These are phyloP conservation scores for Corchorus capsularis DNA, from an alignment of 345 rosid species.

Conservation along the genomic window DNA sequence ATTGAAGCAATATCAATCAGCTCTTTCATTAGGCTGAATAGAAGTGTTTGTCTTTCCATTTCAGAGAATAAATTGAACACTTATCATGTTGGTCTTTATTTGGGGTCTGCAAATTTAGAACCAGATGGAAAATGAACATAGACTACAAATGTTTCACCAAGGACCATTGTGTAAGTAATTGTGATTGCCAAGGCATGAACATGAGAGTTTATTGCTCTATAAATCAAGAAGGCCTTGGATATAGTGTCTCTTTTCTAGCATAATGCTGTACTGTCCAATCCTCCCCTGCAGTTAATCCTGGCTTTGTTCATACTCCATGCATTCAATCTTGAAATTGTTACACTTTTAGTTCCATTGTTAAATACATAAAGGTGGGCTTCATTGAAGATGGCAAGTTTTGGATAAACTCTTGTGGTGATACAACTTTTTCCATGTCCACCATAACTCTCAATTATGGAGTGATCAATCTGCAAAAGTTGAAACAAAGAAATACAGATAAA, in stretches of 20 bases:
- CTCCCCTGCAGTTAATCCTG: conserved; percentile 15
- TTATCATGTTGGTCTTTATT: too few species aligned
- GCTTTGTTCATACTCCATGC: conserved; percentile 35
- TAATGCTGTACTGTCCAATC: background rate
- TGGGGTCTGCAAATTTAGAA: background rate
- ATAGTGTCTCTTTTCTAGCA: background rate
- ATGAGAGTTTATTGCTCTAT: background rate
- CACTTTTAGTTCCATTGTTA: conserved; percentile 23
- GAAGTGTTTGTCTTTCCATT: too few species aligned
- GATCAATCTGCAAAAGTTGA: conserved; percentile 30
- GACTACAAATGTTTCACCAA: background rate
- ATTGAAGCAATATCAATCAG: too few species aligned
- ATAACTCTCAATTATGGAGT: conserved; percentile 33
- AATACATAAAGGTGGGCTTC: conserved; percentile 18
- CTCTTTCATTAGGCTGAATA: too few species aligned
- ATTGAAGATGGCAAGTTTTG: conserved; percentile 18
- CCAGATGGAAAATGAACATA: too few species aligned
- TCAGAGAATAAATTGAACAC: too few species aligned
- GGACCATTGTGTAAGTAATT: background rate
- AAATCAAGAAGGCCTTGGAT: background rate
- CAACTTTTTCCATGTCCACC: conserved; percentile 27
- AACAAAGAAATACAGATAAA: background rate
- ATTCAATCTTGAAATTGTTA: conserved; percentile 20
- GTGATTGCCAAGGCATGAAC: background rate
- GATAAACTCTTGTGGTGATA: conserved; percentile 35